A percentile compares a stretch with the other conserved stretches of the same genome.
These are phyloP conservation scores for Phytophthora idaei DNA, from an alignment of 352 stramenopile genomes.

Conservation along the genomic window DNA sequence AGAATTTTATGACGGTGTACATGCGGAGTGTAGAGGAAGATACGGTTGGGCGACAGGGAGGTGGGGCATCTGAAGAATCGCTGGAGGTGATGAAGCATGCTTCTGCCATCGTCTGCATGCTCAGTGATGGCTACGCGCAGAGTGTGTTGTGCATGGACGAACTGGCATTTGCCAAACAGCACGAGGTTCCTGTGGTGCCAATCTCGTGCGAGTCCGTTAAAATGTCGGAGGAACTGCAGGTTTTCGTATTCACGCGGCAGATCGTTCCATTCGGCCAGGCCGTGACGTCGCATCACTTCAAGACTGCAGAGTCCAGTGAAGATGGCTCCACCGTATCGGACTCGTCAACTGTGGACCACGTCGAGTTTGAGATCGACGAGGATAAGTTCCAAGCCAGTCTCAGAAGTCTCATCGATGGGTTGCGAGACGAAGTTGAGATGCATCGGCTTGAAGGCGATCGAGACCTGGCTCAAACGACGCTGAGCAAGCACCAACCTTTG, in stretches of 20 bases:
- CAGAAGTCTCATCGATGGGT: conserved; percentile 68
- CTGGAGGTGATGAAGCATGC: conserved; percentile 66
- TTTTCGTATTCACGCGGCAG: conserved; percentile 81
- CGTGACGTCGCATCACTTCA: conserved; percentile 52
- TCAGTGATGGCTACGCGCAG: conserved; percentile 70
- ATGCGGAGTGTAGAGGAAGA: conserved; percentile 62
- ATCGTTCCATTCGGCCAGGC: conserved; percentile 77
- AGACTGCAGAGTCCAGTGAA: conserved; percentile 22
- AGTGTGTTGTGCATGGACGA: conserved; percentile 80
- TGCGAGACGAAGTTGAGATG: conserved; percentile 80
- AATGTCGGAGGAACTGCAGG: conserved; percentile 73
- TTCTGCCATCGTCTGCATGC: conserved; percentile 72
- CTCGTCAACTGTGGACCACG: conserved; percentile 18
- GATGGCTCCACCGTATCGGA: conserved; percentile 28
- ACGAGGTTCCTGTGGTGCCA: conserved; percentile 69
- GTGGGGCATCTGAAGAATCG: conserved; percentile 39
- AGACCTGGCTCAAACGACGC: conserved; percentile 15
- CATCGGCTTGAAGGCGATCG: conserved; percentile 49
- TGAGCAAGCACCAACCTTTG: conserved; percentile 24
- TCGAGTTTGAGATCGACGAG: conserved; percentile 66
- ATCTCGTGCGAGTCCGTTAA: conserved; percentile 67
- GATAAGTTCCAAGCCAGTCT: conserved; percentile 71
- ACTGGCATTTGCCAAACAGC: conserved; percentile 73
- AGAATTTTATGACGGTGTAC: conserved; percentile 77
- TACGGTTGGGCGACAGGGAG: conserved; percentile 19